Conservation (phyloP, 2,329 filamentous ascomycete species). For the Curvularia eragrostidis region DNA sequence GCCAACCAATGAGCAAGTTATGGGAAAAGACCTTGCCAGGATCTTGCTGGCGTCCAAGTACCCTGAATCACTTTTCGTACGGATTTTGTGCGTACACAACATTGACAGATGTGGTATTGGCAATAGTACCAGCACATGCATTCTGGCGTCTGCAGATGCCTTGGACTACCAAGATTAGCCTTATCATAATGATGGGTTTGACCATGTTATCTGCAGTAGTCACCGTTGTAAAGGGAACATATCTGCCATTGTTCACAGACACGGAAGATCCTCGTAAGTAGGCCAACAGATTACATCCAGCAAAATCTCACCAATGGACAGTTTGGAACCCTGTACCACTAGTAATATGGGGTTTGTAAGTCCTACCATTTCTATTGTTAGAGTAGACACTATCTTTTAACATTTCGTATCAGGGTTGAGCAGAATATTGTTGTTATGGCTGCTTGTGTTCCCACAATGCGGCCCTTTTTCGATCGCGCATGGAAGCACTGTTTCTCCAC, state of each 20-base stretch:
- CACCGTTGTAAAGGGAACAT: conserved; percentile 15
- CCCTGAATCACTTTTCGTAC: conserved; percentile 19
- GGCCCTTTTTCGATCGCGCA: conserved; percentile 13
- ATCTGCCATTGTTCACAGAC: conserved; percentile 13
- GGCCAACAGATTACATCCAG: neutral
- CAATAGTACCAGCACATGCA: conserved; percentile 9
- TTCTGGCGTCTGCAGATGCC: conserved; percentile 18
- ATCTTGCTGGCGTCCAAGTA: conserved; percentile 13
- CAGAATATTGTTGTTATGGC: conserved; percentile 22
- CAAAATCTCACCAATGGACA: neutral
- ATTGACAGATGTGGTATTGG: conserved; percentile 14
- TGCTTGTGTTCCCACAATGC: conserved; percentile 19
- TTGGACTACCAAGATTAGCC: conserved; percentile 14
- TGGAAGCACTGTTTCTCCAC: conserved; percentile 6
- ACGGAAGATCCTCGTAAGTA: conserved; percentile 4
- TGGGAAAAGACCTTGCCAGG: conserved; percentile 16
- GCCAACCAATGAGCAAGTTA: conserved; percentile 7
- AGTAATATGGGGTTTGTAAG: conserved; percentile 1
- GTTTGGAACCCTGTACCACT: neutral
- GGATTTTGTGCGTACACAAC: conserved; percentile 18
- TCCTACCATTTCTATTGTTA: neutral
- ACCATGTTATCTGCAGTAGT: conserved; percentile 19
- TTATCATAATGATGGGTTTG: conserved; percentile 15
- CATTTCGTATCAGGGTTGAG: conserved; percentile 7
- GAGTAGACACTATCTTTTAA: too few species aligned